A percentile compares a stretch with the other conserved stretches of the same genome.
Conservation (phyloP, 208 protist species). For the Trypanosoma melophagium region DNA sequence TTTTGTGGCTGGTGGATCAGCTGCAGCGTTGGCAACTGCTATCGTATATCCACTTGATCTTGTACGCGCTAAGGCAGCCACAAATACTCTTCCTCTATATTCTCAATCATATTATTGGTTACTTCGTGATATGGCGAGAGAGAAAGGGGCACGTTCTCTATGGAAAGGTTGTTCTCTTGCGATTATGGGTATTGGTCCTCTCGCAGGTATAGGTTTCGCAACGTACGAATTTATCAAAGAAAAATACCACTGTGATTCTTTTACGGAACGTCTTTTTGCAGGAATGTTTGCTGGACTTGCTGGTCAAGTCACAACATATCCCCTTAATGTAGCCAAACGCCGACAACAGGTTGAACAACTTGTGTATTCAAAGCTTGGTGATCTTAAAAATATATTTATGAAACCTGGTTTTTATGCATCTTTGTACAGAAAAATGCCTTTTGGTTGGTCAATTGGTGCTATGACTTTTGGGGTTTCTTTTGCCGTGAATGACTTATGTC, state of each 20-base stretch:
- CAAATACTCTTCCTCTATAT: slow-evolving; percentile 32
- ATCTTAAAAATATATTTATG: slow-evolving; percentile 46
- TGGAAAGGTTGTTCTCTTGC: slow-evolving; percentile 86
- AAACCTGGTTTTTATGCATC: slow-evolving; percentile 46
- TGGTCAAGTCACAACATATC: slow-evolving; percentile 84
- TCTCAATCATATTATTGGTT: slow-evolving; percentile 79
- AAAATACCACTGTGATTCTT: slow-evolving; percentile 56
- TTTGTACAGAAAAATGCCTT: slow-evolving; percentile 76
- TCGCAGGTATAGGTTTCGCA: slow-evolving; percentile 90
- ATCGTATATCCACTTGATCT: slow-evolving; percentile 93
- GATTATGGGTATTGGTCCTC: slow-evolving; percentile 81
- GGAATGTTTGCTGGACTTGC: slow-evolving; percentile 71
- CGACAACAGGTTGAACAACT: slow-evolving; percentile 74
- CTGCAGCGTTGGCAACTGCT: slow-evolving; percentile 80
- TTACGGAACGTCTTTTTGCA: slow-evolving; percentile 57
- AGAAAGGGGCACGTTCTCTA: slow-evolving; percentile 54
- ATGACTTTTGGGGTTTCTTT: slow-evolving; percentile 82
- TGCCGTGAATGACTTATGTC: slow-evolving; percentile 75
- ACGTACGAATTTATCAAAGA: slow-evolving; percentile 88
- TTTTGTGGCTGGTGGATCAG: slow-evolving; percentile 78
- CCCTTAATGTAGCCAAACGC: slow-evolving; percentile 83
- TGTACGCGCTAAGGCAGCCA: slow-evolving; percentile 66
- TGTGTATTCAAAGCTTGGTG: slow-evolving; percentile 41
- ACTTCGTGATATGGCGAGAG: slow-evolving; percentile 60
- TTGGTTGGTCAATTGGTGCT: slow-evolving; percentile 61